Percentiles rank a stretch among this genome's conserved stretches.
Evolutionary conservation across 2,329 filamentous ascomycete species (phyloP).

Genomic region (Colletotrichum camelliae): DNA sequence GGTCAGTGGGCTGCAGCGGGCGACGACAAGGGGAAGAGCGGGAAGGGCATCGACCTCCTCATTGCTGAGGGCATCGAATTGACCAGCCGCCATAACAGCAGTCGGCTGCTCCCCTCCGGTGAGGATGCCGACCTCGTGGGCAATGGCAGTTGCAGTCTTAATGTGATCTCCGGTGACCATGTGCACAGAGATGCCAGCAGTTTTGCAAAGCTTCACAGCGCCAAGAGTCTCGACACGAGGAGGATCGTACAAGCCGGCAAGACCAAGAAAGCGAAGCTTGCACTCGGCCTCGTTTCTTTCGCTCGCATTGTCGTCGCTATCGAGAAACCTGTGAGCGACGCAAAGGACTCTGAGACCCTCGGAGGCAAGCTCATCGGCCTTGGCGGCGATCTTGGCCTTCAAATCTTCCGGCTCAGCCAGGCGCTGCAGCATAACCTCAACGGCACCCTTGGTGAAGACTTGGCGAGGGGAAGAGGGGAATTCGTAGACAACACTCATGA

Average conservation of each 20-base stretch:
- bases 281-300: constrained; percentile 61
- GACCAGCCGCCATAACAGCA: constrained; percentile 65
- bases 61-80: constrained; percentile 68
- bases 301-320: constrained; percentile 40
- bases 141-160: constrained; percentile 70
- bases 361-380: constrained; percentile 61
- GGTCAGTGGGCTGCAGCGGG: constrained; percentile 72
- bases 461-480: constrained; percentile 35
- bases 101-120: constrained; percentile 42
- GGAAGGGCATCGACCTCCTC: constrained; percentile 67
- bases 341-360: constrained; percentile 74
- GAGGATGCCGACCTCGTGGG: constrained; percentile 69
- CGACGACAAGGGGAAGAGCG: constrained; percentile 69
- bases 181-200: constrained; percentile 69
- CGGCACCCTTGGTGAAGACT: constrained; percentile 64
- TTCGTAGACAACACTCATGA: constrained; percentile 74
- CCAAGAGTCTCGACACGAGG: constrained; percentile 70
- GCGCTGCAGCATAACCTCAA: constrained; percentile 61
- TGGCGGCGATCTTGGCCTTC: constrained; percentile 50
- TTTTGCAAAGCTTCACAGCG: constrained; percentile 63
- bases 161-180: constrained; percentile 76
- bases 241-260: constrained; percentile 76
- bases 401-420: constrained; percentile 51
- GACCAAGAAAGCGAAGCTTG: constrained; percentile 68
- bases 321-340: constrained; percentile 59